Evolutionary conservation across 441 rosid genomes (phyloP), one percentile per base, ranked within the genome.

Genomic region (Jatropha podagrica): DNA sequence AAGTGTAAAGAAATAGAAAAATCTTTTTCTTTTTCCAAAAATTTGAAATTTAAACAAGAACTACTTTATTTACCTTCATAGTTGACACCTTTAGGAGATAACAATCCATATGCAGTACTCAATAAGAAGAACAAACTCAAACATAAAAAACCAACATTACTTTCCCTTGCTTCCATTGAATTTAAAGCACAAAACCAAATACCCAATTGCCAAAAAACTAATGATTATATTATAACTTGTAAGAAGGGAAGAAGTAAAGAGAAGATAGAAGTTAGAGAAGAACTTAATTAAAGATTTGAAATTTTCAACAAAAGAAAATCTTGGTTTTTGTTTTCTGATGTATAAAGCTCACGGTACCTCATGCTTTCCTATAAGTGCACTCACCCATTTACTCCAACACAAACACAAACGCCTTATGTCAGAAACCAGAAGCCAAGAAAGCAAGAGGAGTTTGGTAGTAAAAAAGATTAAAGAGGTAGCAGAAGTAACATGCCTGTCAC

Each of bases 51-150:
- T 52, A 18, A 37, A 11, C 32, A 65, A 56, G 51, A 44, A 56
- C 12, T 74, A 55, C 73, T 73, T 4, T 69, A 54, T n/a, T 58
- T 90, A 91, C 99, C 99, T 92, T 96, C 99, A 83, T 40, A 88
- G 86, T 96, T 96, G 41, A 93, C 94, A 67, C 99, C 99, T 86
- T 91, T 88, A 38, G 95, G 82, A 72, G 99, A 91, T 38, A 96
- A 93, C 85, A 90, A 81, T 58, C 93, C 97, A 77, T 72, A 52
- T 54, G 86, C 90, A 81, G 85, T 79, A 77, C 76, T 67, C 81
- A 88, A 83, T 55, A 84, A 79, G 72, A 83, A 77, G 63, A 86
- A 23, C 68, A 90, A 76, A 71, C 68, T 68, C 74, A 81, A 59
- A 83, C 76, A 76, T 73, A 79, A 82, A 11, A 81, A 74, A 73